Percentiles rank a stretch among this genome's conserved stretches.
These are phyloP conservation scores for Macaranga tanarius DNA, from an alignment of 441 rosid species.

Conservation along the genomic window DNA sequence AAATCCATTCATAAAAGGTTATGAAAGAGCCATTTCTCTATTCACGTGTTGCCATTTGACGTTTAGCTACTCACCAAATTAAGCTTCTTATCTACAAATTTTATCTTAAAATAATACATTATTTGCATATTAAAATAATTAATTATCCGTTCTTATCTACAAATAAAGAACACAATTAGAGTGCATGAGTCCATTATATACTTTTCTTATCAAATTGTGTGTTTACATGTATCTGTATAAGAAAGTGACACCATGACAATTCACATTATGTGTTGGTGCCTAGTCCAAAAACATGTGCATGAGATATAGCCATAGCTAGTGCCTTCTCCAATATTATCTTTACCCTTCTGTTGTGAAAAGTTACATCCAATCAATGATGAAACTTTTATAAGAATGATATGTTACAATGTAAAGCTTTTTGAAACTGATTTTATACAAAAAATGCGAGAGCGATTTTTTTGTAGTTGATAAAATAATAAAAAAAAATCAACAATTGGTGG, in stretches of 20 bases:
- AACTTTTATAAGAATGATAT: not conserved
- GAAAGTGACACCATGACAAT: not conserved
- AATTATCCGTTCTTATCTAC: no score
- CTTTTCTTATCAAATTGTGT: no score
- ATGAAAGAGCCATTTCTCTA: constrained; percentile 15
- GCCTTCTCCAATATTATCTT: constrained; percentile 36
- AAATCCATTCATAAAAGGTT: constrained; percentile 13
- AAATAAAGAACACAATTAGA: no score
- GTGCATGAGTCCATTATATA: no score
- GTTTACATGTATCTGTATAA: not conserved
- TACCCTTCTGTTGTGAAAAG: constrained; percentile 13
- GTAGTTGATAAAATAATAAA: no score
- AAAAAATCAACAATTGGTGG: no score
- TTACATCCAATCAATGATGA: not conserved
- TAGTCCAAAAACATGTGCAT: constrained; percentile 6
- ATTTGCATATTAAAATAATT: no score
- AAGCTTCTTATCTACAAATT: not conserved
- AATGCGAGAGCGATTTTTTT: no score
- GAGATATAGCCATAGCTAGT: constrained; percentile 16
- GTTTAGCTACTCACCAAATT: not conserved
- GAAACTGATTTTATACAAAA: no score
- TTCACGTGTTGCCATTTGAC: not conserved
- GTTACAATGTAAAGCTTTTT: no score
- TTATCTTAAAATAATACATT: no score
- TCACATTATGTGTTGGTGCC: not conserved